Base-by-base conservation (phyloP, 176 grass and related monocot species). In the Ananas comosus region DNA sequence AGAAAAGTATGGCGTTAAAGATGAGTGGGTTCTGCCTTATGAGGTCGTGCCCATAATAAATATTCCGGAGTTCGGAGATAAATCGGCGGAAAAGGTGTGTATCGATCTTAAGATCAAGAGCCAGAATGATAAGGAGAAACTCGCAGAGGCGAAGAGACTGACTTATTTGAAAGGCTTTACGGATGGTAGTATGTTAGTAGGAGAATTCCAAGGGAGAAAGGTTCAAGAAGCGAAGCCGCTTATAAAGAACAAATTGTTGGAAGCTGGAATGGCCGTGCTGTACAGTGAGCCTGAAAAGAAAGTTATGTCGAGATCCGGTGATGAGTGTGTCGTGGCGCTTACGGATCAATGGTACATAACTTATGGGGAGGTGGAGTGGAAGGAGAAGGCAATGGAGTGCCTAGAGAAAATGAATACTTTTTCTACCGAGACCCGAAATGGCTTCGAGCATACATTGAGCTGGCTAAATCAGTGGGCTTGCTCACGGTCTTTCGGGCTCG, bases 391-490 rank as follows among this genome's bases (percentile, higher is more conserved):
- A 53, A 54, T 67, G 63, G 76, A 67, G 48, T 96, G 91, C 72
- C 77, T 96, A 70, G 65, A 64, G 3, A 65, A 18, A 2, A 96
- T 96, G 91, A 96, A 90, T 69, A 80, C 77, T 2, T 96, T 85
- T 65, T 82, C 75, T 67, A 22, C 66, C 49, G 91, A 96, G 57
- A 70, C 84, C 12, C 78, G 76, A 66, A 82, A 83, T 66, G 84
- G 78, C 70, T 89, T 94, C 49, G 83, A 94, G 56, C 81, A 87
- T 69, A 94, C 91, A 10, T 65, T 94, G 64, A 79, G 73, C 69
- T 95, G 91, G 91, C 66, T 95, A 63, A 94, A 82, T 50, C 83
- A 87, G 66, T 87, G 91, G 86, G 86, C 86, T 14, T 95, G 87
- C 74, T 96, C 91, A 0, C 80, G 87, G 21, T 96, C 91, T 56